These are phyloP conservation scores for Metarhizium sp. DNA, from an alignment of 2,329 filamentous ascomycete species.

Conservation along the genomic window DNA sequence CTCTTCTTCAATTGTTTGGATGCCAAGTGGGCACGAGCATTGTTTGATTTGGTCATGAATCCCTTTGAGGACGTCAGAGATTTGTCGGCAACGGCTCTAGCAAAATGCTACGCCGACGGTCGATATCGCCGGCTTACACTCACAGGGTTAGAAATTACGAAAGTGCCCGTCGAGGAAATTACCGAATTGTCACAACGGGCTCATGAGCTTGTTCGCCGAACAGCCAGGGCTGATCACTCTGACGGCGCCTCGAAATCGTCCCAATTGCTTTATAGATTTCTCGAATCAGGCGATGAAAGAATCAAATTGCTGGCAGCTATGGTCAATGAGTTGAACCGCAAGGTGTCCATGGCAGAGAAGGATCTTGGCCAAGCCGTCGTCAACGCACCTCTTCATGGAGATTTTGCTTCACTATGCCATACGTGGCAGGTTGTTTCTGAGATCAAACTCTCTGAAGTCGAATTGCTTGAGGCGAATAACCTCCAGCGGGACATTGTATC, in stretches of 20 bases:
- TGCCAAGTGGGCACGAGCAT: constrained; percentile 45
- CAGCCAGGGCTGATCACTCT: constrained; percentile 81
- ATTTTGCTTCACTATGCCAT: constrained; percentile 56
- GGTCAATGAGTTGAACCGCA: constrained; percentile 52
- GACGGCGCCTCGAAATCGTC: constrained; percentile 79
- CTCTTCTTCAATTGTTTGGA: constrained; percentile 35
- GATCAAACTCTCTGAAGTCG: constrained; percentile 25
- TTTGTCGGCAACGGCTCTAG: constrained; percentile 40
- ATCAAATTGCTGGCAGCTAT: constrained; percentile 47
- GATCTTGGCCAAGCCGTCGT: constrained; percentile 60
- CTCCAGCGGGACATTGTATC: constrained; percentile 48
- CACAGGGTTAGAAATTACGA: constrained; percentile 6
- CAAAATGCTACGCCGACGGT: constrained; percentile 34
- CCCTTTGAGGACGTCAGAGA: constrained; percentile 87
- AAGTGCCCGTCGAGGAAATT: constrained; percentile 24
- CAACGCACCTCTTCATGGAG: constrained; percentile 58
- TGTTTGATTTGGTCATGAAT: constrained; percentile 76
- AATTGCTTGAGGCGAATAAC: constrained; percentile 24
- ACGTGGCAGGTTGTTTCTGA: constrained; percentile 42
- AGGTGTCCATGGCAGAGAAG: constrained; percentile 50
- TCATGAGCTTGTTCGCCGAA: constrained; percentile 52
- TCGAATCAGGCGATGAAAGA: constrained; percentile 30
- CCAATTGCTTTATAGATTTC: constrained; percentile 56
- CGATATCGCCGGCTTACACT: constrained; percentile 20
- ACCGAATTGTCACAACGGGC: constrained; percentile 40